Evolutionary conservation across 2,329 filamentous ascomycete genomes (phyloP).

Genomic region (Elsinoe perseae): DNA sequence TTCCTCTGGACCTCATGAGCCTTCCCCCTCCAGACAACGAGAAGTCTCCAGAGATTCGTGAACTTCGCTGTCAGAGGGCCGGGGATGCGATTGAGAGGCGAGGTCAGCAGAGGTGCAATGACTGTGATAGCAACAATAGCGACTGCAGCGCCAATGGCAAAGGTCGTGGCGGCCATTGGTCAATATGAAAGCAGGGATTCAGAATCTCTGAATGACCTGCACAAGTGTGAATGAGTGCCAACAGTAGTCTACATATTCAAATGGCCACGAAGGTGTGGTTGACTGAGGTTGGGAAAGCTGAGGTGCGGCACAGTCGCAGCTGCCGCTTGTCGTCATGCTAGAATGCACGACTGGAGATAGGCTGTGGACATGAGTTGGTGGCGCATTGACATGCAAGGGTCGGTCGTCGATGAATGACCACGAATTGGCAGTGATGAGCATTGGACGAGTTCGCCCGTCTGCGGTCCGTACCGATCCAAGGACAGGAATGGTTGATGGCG

Average conservation of each 20-base stretch:
- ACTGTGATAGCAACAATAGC: neutral
- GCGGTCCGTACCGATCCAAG: slow-evolving; percentile 1
- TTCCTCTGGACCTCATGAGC: slow-evolving; percentile 21
- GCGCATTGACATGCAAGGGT: neutral
- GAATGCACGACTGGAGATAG: neutral
- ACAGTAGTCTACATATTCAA: slow-evolving; percentile 7
- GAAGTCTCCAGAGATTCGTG: neutral
- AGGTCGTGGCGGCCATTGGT: neutral
- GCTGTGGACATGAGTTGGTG: slow-evolving; percentile 10
- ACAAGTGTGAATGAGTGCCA: neutral
- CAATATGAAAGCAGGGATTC: neutral
- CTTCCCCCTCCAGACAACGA: slow-evolving; percentile 7
- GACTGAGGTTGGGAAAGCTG: neutral
- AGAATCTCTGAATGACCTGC: neutral
- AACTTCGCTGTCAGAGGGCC: neutral
- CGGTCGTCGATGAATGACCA: neutral
- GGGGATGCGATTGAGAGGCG: slow-evolving; percentile 6
- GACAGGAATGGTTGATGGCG: neutral
- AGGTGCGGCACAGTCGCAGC: slow-evolving; percentile 1
- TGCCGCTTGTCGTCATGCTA: slow-evolving; percentile 1
- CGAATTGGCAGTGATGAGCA: neutral
- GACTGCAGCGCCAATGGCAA: neutral
- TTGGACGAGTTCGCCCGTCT: neutral
- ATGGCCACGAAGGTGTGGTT: neutral
- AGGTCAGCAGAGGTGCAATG: neutral